Percentiles rank a stretch among this genome's conserved stretches.
These are phyloP conservation scores for Austroboletus novae-zelandiae DNA, from an alignment of 1,284 basidiomycete genomes.

Conservation along the genomic window DNA sequence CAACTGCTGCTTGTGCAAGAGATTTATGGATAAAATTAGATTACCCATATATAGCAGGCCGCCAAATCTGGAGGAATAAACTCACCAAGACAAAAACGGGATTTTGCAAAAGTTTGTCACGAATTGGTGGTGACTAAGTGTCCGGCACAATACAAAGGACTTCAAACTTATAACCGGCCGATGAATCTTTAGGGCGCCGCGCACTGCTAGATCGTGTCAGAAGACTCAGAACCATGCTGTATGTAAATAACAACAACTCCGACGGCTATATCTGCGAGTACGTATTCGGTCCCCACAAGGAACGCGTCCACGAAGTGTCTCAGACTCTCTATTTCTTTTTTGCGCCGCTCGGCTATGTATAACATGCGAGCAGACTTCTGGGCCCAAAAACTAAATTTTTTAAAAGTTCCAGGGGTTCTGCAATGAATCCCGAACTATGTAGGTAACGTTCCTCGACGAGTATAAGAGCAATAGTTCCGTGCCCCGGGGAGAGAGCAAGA, in stretches of 20 bases:
- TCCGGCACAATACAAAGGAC: too few species aligned
- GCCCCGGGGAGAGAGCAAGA: not conserved
- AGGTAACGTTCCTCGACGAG: not conserved
- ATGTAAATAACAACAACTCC: not conserved
- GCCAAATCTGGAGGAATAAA: too few species aligned
- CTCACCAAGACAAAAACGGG: too few species aligned
- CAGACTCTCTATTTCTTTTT: not conserved
- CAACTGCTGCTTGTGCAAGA: too few species aligned
- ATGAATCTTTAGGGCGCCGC: not conserved
- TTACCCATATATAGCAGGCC: too few species aligned
- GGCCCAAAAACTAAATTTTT: too few species aligned
- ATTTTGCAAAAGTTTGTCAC: too few species aligned
- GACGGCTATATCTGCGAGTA: slow-evolving; percentile 3
- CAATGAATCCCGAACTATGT: too few species aligned
- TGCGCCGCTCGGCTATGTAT: not conserved
- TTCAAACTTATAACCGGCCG: slow-evolving; percentile 6
- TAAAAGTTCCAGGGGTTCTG: not conserved
- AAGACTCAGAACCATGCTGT: not conserved
- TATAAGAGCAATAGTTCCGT: slow-evolving; percentile 17
- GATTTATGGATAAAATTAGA: too few species aligned
- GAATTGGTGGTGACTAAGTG: too few species aligned
- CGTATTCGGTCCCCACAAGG: not conserved
- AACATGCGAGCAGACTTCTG: not conserved
- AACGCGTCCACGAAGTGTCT: not conserved
- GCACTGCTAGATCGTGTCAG: not conserved